A percentile compares a stretch with the other conserved stretches of the same genome.
These are phyloP conservation scores for Waitea zeae DNA, from an alignment of 1,284 basidiomycete genomes.

Conservation along the genomic window DNA sequence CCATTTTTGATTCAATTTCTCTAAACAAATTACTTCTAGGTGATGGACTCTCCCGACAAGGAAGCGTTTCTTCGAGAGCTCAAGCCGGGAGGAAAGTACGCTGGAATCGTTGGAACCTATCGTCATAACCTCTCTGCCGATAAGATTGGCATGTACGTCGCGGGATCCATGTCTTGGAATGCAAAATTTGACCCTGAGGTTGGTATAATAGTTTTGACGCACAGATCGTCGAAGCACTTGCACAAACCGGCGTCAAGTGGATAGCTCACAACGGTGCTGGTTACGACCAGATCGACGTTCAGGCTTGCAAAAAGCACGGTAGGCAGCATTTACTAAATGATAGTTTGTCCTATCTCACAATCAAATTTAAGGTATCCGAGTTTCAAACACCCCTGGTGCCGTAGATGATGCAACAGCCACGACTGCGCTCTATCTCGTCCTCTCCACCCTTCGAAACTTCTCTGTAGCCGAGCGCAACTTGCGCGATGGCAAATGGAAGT, in stretches of 20 bases:
- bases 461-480: slow-evolving; percentile 56
- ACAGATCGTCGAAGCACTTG: slow-evolving; percentile 54
- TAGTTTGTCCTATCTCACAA: too few species aligned
- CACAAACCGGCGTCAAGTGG: slow-evolving; percentile 58
- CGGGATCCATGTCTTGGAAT: too few species aligned
- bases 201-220: too few species aligned
- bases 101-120: slow-evolving; percentile 63
- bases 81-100: slow-evolving; percentile 54
- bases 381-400: slow-evolving; percentile 85
- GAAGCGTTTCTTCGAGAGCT: slow-evolving; percentile 54
- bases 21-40: slow-evolving; percentile 18
- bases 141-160: slow-evolving; percentile 53
- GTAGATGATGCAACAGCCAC: slow-evolving; percentile 90
- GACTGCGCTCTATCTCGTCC: slow-evolving; percentile 70
- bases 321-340: slow-evolving; percentile 7
- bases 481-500: slow-evolving; percentile 38
- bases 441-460: slow-evolving; percentile 74
- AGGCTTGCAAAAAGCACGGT: slow-evolving; percentile 57
- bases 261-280: slow-evolving; percentile 91
- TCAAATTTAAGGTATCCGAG: slow-evolving; percentile 46
- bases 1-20: not conserved
- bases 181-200: too few species aligned
- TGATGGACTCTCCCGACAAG: slow-evolving; percentile 47
- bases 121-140: slow-evolving; percentile 52
- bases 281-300: slow-evolving; percentile 74